Percentiles rank a stretch among this genome's conserved stretches.
Evolutionary conservation across 306 rosid genomes (phyloP).

Genomic region (barrel medic (Medicago truncatula)): DNA sequence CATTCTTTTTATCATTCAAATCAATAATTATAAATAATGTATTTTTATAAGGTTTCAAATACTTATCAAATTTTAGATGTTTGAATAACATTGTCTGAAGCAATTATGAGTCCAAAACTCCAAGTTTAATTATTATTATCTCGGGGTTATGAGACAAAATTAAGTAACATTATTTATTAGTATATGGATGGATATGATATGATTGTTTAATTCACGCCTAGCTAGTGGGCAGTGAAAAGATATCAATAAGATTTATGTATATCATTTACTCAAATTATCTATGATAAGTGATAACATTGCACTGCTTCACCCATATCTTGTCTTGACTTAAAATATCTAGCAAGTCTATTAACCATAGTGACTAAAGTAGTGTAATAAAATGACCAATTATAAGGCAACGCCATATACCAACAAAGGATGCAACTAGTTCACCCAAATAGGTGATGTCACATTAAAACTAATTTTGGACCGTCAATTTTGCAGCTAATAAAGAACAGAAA

Average conservation of each 20-base stretch:
- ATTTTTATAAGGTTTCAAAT: too few relatives aligned
- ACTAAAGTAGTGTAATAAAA: neutral
- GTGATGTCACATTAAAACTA: slow-evolving; percentile 32
- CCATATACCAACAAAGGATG: neutral
- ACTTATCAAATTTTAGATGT: too few relatives aligned
- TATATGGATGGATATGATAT: too few relatives aligned
- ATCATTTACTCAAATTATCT: neutral
- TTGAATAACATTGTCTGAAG: too few relatives aligned
- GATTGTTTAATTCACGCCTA: neutral
- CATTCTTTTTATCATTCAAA: too few relatives aligned
- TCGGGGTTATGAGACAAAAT: neutral
- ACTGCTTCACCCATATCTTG: neutral
- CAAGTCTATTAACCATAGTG: neutral
- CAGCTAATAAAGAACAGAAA: neutral
- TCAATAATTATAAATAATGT: too few relatives aligned
- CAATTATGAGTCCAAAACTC: too few relatives aligned
- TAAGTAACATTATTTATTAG: neutral
- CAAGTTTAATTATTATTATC: neutral
- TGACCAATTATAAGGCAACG: slow-evolving; percentile 1
- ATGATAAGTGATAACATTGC: neutral
- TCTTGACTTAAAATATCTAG: neutral
- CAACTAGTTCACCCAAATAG: neutral
- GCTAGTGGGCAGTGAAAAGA: neutral
- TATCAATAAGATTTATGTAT: neutral
- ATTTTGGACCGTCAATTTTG: slow-evolving; percentile 48